Percentiles rank a stretch among this genome's conserved stretches.
Conservation (phyloP, 495 filamentous ascomycete species). For the Tuber aestivum region DNA sequence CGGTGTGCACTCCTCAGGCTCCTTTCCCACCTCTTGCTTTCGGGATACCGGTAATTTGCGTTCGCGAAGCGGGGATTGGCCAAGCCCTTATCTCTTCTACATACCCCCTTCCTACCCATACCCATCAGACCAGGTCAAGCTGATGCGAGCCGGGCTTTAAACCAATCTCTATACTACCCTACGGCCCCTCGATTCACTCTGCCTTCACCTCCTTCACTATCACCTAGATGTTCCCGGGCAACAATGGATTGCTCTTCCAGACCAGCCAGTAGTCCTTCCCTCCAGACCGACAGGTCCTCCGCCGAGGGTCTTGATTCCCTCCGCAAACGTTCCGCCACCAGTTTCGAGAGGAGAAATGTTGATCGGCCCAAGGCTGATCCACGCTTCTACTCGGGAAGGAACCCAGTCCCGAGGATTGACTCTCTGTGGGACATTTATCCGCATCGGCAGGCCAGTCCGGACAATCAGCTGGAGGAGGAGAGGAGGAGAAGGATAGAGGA, state of each 20-base stretch:
- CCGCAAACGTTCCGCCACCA: not conserved
- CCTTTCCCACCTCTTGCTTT: no score
- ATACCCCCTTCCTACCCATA: no score
- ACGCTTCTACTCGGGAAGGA: constrained; percentile 34
- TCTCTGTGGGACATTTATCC: constrained; percentile 38
- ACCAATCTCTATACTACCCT: not conserved
- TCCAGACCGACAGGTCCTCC: not conserved
- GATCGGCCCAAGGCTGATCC: constrained; percentile 12
- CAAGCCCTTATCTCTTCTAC: not conserved
- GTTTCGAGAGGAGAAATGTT: constrained; percentile 2
- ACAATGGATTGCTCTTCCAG: not conserved
- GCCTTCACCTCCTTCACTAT: not conserved
- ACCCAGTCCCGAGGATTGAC: constrained; percentile 34
- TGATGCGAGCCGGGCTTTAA: not conserved
- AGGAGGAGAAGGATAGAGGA: constrained; percentile 17
- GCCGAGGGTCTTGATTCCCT: not conserved
- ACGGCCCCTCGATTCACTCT: not conserved
- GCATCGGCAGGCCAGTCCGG: constrained; percentile 3
- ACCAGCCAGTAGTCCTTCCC: not conserved
- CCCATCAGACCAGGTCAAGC: no score
- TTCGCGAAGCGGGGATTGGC: not conserved
- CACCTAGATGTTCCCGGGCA: not conserved
- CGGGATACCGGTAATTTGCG: not conserved
- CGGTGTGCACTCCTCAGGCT: not conserved
- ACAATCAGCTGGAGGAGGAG: constrained; percentile 10